Percentiles rank a stretch among this genome's conserved stretches.
These are phyloP conservation scores for Sedum album DNA, from an alignment of 164 flowering plant species.

Conservation along the genomic window DNA sequence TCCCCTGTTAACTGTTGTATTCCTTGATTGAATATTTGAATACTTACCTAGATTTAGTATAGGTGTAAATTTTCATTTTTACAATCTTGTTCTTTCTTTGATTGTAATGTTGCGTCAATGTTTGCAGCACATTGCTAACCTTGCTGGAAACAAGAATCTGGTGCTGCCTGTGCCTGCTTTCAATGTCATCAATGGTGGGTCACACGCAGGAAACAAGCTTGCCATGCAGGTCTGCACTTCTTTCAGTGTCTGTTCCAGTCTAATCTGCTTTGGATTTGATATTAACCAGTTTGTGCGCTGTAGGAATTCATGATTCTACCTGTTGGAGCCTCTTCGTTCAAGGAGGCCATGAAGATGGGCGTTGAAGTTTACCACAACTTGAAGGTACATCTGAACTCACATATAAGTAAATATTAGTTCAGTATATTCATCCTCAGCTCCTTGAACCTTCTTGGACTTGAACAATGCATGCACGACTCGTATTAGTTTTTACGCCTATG, in stretches of 20 bases:
- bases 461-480: not conserved
- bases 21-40: too few species aligned
- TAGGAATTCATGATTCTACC: conserved; percentile 96
- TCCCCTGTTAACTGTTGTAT: not conserved
- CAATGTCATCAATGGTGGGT: conserved; percentile 93
- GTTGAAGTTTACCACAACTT: conserved; percentile 82
- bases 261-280: not conserved
- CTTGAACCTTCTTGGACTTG: not conserved
- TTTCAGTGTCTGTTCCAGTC: not conserved
- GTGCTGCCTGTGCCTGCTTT: conserved; percentile 91
- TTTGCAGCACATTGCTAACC: conserved; percentile 83
- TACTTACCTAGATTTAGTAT: too few species aligned
- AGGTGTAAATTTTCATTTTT: not conserved
- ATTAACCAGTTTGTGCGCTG: not conserved
- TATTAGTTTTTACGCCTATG: too few species aligned
- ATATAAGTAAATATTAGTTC: not conserved
- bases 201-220: conserved; percentile 93
- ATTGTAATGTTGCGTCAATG: not conserved
- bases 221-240: conserved; percentile 67
- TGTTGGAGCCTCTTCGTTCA: conserved; percentile 74
- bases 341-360: conserved; percentile 97
- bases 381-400: conserved; percentile 33
- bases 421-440: not conserved
- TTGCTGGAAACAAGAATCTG: conserved; percentile 75
- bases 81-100: not conserved